phyloP scores from a whole-genome alignment of 306 rosid species.

The Clitoria ternatea region DNA sequence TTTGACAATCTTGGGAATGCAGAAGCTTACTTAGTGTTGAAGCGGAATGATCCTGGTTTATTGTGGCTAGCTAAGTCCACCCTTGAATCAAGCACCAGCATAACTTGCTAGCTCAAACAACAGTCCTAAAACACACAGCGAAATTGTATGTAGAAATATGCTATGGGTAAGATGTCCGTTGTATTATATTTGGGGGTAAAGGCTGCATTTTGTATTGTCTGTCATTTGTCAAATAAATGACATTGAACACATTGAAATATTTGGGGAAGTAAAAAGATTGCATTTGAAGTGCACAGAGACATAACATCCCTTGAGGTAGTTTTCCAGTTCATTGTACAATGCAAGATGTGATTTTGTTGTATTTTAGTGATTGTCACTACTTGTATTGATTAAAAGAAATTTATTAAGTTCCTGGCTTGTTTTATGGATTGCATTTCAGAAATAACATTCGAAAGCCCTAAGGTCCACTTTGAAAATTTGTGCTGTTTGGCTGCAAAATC shows the following conservation, averaged over 20 bases:
- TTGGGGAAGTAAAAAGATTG: not conserved
- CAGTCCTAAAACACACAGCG: not conserved
- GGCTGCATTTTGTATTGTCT: not conserved
- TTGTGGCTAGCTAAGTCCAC: slow-evolving; percentile 94
- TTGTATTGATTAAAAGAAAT: not conserved
- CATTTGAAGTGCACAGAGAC: not conserved
- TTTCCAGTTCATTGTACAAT: not conserved
- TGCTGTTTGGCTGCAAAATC: too few species aligned
- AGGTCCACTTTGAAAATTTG: too few species aligned
- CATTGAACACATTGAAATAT: not conserved
- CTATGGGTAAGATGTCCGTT: not conserved
- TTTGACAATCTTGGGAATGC: slow-evolving; percentile 59
- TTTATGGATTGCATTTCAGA: not conserved
- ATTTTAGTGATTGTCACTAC: not conserved
- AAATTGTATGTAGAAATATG: not conserved
- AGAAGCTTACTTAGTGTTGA: slow-evolving; percentile 76
- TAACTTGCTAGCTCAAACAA: slow-evolving; percentile 29
- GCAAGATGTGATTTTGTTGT: not conserved
- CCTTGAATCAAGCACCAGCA: slow-evolving; percentile 57
- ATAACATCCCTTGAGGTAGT: not conserved
- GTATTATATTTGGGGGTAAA: not conserved
- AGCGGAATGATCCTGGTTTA: slow-evolving; percentile 85
- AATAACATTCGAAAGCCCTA: too few species aligned
- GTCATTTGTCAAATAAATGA: not conserved
- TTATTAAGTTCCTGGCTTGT: not conserved